phyloP scores from a whole-genome alignment of 768 basidiomycete species.

The Pleurotus tuber-regium region DNA sequence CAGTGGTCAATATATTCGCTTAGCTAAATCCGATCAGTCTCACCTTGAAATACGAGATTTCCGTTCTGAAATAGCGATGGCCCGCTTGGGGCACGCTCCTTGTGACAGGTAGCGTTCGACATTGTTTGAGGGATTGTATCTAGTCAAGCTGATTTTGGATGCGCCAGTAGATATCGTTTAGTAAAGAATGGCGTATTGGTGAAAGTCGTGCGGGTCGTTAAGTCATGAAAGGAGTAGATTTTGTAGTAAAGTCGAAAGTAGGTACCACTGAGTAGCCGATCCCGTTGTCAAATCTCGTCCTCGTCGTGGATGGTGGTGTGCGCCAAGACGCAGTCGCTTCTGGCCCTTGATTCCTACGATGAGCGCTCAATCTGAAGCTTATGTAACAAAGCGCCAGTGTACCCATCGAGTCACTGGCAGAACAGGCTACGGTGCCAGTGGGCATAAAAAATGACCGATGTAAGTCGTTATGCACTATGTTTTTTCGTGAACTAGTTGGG shows the following conservation, averaged over 20 bases:
- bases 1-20: background rate
- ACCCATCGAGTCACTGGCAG: too few species aligned
- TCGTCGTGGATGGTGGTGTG: too few species aligned
- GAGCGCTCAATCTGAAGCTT: too few species aligned
- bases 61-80: conserved; percentile 65
- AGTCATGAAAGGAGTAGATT: background rate
- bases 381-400: too few species aligned
- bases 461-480: too few species aligned
- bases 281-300: too few species aligned
- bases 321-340: too few species aligned
- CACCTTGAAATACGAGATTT: conserved; percentile 59
- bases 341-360: too few species aligned
- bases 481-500: too few species aligned
- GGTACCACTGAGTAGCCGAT: too few species aligned
- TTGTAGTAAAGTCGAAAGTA: background rate
- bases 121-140: background rate
- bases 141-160: background rate
- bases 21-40: conserved; percentile 14
- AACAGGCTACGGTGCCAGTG: too few species aligned
- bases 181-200: background rate
- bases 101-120: conserved; percentile 11
- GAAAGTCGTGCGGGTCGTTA: conserved; percentile 6
- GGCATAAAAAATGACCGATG: too few species aligned
- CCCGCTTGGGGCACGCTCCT: conserved; percentile 10
- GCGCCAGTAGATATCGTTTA: background rate